Conservation (phyloP, 2,329 filamentous ascomycete genomes). For the Verticillium klebahnii region DNA sequence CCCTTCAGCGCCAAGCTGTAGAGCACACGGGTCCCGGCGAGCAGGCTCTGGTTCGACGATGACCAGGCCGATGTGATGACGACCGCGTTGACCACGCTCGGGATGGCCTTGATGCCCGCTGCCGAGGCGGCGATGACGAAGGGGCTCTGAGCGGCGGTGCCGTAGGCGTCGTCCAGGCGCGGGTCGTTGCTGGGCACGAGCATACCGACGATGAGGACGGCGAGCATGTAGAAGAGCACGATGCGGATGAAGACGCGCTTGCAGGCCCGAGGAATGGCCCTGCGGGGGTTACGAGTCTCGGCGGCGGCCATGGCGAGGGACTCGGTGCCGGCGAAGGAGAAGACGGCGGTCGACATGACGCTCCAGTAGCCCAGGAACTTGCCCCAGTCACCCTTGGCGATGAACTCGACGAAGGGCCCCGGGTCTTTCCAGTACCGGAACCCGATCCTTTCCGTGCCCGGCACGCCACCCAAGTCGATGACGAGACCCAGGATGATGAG, state of each 20-base stretch:
- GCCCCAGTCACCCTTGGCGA: constrained; percentile 38
- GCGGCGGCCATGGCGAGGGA: constrained; percentile 47
- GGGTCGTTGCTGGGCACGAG: constrained; percentile 38
- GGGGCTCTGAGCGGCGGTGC: constrained; percentile 47
- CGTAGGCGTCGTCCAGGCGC: constrained; percentile 34
- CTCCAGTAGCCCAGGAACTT: constrained; percentile 38
- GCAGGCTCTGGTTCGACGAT: constrained; percentile 62
- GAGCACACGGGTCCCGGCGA: constrained; percentile 53
- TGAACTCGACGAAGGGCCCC: constrained; percentile 59
- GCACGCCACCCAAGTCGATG: constrained; percentile 41
- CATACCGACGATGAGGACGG: constrained; percentile 47
- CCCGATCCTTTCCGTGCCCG: constrained; percentile 35
- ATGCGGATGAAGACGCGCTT: constrained; percentile 54
- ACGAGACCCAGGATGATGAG: constrained; percentile 46
- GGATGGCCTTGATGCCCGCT: constrained; percentile 63
- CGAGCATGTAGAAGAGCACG: constrained; percentile 46
- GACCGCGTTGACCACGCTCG: constrained; percentile 71
- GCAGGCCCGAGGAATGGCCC: constrained; percentile 43
- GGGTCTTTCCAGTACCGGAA: constrained; percentile 41
- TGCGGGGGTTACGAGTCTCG: constrained; percentile 43
- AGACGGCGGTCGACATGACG: constrained; percentile 42
- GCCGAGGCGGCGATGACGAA: constrained; percentile 66
- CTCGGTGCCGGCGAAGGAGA: constrained; percentile 45
- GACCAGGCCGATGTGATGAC: constrained; percentile 70
- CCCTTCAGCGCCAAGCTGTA: constrained; percentile 55